A percentile compares a stretch with the other conserved stretches of the same genome.
Conservation (phyloP, 495 filamentous ascomycete species). For the Tuber brumale region DNA sequence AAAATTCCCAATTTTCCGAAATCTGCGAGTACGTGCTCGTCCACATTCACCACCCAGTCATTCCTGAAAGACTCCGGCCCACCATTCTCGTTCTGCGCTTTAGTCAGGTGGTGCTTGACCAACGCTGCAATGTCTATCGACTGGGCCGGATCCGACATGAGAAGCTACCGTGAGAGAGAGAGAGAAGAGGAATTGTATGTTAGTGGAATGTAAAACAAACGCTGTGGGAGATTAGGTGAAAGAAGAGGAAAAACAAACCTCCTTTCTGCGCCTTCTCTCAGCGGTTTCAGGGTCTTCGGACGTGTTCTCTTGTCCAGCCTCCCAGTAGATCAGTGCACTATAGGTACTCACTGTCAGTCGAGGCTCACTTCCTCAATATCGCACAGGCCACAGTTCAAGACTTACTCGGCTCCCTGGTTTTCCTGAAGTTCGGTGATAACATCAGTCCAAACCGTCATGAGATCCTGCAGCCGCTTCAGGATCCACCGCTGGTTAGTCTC, state of each 20-base stretch:
- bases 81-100: slow-evolving; percentile 60
- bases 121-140: slow-evolving; percentile 63
- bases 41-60: slow-evolving; percentile 81
- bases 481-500: slow-evolving; percentile 53
- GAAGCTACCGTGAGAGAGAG: slow-evolving; percentile 46
- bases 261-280: slow-evolving; percentile 50
- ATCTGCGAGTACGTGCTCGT: slow-evolving; percentile 64
- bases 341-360: background rate
- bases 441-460: slow-evolving; percentile 65
- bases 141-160: slow-evolving; percentile 62
- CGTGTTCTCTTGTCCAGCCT: slow-evolving; percentile 33
- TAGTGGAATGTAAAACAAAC: background rate
- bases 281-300: slow-evolving; percentile 55
- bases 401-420: slow-evolving; percentile 50
- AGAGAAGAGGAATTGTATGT: background rate
- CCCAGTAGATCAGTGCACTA: slow-evolving; percentile 51
- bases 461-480: slow-evolving; percentile 55
- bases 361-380: background rate
- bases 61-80: slow-evolving; percentile 67
- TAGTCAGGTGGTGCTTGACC: slow-evolving; percentile 59
- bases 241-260: slow-evolving; percentile 13
- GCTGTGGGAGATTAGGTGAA: background rate
- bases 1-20: slow-evolving; percentile 54
- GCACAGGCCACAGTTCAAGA: slow-evolving; percentile 22
- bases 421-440: slow-evolving; percentile 59